These are phyloP conservation scores for Cucurbitaria berberidis DNA, from an alignment of 2,329 filamentous ascomycete species.

Conservation along the genomic window DNA sequence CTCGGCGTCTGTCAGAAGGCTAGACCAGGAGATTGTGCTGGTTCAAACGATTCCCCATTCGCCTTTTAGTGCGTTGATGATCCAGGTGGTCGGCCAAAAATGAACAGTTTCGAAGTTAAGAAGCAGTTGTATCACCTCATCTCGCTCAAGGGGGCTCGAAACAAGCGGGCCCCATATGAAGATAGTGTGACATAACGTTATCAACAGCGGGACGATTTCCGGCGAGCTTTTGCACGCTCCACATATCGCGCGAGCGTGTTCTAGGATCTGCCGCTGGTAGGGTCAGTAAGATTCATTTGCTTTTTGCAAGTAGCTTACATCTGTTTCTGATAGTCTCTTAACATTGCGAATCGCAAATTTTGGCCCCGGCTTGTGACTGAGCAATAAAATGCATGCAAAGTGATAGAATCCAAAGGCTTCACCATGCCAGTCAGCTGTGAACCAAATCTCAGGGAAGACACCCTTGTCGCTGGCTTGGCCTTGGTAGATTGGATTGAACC, in stretches of 20 bases:
- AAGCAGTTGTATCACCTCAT: conserved; percentile 32
- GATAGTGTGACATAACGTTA: conserved; percentile 35
- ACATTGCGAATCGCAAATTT: conserved; percentile 34
- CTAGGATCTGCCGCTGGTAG: conserved; percentile 25
- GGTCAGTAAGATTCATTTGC: conserved; percentile 1
- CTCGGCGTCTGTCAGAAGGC: neutral
- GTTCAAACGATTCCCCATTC: conserved; percentile 29
- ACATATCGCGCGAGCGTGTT: conserved; percentile 35
- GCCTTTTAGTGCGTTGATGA: conserved; percentile 31
- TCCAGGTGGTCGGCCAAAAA: conserved; percentile 42
- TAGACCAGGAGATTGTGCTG: neutral
- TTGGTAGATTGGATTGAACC: conserved; percentile 39
- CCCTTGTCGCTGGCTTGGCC: conserved; percentile 16
- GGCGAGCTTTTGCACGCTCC: conserved; percentile 34
- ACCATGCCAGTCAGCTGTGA: conserved; percentile 44
- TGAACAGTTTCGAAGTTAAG: conserved; percentile 29
- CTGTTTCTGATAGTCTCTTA: conserved; percentile 21
- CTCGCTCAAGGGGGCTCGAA: conserved; percentile 20
- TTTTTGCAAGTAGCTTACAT: conserved; percentile 20
- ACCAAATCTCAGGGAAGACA: conserved; percentile 34
- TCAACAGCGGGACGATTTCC: conserved; percentile 29
- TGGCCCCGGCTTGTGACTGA: conserved; percentile 38
- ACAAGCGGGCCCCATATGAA: conserved; percentile 39
- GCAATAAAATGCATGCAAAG: conserved; percentile 38
- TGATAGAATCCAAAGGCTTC: conserved; percentile 35